These are phyloP conservation scores for Pelargonium nanum DNA, from an alignment of 345 rosid genomes.

Conservation along the genomic window DNA sequence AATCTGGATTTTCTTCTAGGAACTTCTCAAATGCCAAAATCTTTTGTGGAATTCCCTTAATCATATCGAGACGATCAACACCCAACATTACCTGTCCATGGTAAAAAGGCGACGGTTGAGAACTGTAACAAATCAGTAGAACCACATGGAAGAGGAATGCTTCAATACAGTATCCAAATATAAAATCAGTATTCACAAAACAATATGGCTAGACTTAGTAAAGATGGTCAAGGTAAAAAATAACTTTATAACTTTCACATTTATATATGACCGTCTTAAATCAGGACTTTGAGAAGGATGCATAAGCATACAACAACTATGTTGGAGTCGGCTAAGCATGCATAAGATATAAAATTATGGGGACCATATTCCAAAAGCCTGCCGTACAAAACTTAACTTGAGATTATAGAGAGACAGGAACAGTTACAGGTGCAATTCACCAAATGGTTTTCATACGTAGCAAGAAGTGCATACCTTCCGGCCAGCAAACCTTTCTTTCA, in stretches of 20 bases:
- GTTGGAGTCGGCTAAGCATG: too few relatives aligned
- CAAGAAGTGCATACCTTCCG: constrained; percentile 48
- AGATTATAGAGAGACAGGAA: background rate
- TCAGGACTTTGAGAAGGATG: background rate
- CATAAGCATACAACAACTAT: too few relatives aligned
- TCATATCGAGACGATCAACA: constrained; percentile 99
- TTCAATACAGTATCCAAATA: too few relatives aligned
- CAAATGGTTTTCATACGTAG: background rate
- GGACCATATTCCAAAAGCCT: background rate
- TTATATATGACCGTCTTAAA: too few relatives aligned
- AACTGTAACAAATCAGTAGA: background rate
- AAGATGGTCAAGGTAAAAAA: too few relatives aligned
- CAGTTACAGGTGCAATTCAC: too few relatives aligned
- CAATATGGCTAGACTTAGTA: too few relatives aligned
- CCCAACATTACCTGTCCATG: constrained; percentile 86
- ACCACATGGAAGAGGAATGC: too few relatives aligned
- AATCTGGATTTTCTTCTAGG: constrained; percentile 87
- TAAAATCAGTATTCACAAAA: too few relatives aligned
- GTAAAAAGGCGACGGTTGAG: background rate
- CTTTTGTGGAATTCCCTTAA: constrained; percentile 98
- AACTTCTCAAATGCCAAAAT: constrained; percentile 96
- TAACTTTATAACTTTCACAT: too few relatives aligned
- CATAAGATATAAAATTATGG: background rate
- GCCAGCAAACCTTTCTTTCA: constrained; percentile 88
- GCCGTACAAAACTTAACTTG: background rate